Evolutionary conservation across 2,329 filamentous ascomycete genomes (phyloP).

Genomic region (Bipolaris cookei): DNA sequence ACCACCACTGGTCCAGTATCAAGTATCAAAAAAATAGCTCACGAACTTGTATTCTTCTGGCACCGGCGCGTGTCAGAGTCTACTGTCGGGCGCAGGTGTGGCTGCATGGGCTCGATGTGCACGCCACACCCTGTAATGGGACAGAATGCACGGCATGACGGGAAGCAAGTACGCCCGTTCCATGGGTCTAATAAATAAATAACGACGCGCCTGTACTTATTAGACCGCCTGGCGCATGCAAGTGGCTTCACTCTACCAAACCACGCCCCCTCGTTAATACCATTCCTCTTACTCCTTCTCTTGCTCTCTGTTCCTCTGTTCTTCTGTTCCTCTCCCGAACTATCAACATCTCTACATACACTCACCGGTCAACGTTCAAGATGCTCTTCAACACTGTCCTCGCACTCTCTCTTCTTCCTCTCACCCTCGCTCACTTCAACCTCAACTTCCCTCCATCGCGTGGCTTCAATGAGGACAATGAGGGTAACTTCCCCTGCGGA

Average conservation of each 20-base stretch:
- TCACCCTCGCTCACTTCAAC: constrained; percentile 62
- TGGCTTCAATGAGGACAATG: constrained; percentile 57
- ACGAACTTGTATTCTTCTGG: constrained; percentile 27
- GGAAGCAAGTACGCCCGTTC: constrained; percentile 21
- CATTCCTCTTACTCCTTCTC: not conserved
- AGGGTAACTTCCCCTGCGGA: constrained; percentile 59
- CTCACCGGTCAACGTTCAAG: constrained; percentile 13
- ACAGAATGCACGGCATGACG: constrained; percentile 37
- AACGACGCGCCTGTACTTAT: constrained; percentile 20
- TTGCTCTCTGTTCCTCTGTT: not conserved
- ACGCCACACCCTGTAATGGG: constrained; percentile 27
- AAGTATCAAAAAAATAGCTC: constrained; percentile 22
- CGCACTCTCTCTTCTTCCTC: constrained; percentile 52
- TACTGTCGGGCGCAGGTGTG: constrained; percentile 20
- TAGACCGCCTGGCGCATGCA: not conserved
- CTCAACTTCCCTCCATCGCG: constrained; percentile 61
- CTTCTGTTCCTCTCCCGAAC: not conserved
- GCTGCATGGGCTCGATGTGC: constrained; percentile 27
- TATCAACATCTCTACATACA: constrained; percentile 3
- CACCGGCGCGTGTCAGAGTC: constrained; percentile 15
- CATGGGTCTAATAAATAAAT: constrained; percentile 39
- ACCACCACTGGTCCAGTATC: constrained; percentile 24
- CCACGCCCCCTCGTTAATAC: not conserved
- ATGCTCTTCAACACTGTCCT: constrained; percentile 46
- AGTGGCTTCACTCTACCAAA: constrained; percentile 7